Evolutionary conservation across 345 rosid genomes (phyloP).

Genomic region (Arabidopsis suecica): DNA sequence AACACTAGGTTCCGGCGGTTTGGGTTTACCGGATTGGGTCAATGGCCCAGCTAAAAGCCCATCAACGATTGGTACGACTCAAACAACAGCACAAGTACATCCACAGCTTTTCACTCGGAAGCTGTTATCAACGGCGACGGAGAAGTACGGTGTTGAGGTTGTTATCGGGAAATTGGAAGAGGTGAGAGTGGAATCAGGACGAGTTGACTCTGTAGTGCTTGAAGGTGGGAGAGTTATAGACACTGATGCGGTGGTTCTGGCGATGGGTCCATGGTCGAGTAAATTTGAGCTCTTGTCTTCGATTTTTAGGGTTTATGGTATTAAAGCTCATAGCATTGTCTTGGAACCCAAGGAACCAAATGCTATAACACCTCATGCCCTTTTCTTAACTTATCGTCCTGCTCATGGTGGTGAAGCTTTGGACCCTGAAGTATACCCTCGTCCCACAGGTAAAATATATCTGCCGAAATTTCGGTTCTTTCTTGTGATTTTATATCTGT

Average conservation of each 20-base stretch:
- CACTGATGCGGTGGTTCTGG: constrained; percentile 71
- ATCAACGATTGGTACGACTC: constrained; percentile 63
- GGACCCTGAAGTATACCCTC: constrained; percentile 88
- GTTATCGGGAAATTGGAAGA: constrained; percentile 69
- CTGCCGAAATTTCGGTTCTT: not conserved
- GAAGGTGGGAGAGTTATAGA: constrained; percentile 66
- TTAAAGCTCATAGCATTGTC: constrained; percentile 77
- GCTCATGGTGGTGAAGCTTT: constrained; percentile 59
- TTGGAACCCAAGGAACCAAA: constrained; percentile 70
- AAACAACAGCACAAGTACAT: constrained; percentile 84
- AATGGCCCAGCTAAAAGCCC: constrained; percentile 61
- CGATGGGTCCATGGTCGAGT: constrained; percentile 89
- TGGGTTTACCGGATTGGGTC: constrained; percentile 68
- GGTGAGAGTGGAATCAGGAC: constrained; percentile 56
- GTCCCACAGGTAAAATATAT: constrained; percentile 61
- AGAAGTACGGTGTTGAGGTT: constrained; percentile 67
- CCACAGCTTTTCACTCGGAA: constrained; percentile 77
- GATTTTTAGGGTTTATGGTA: constrained; percentile 72
- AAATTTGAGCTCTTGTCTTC: constrained; percentile 67
- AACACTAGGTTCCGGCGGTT: constrained; percentile 14
- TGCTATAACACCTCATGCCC: constrained; percentile 74
- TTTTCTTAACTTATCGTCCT: constrained; percentile 61
- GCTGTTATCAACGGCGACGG: constrained; percentile 59
- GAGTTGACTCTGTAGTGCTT: constrained; percentile 62
- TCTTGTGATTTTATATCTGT: not conserved